Evolutionary conservation across 169 alveolate species (phyloP).

Genomic region (Toxoplasma gondii): DNA sequence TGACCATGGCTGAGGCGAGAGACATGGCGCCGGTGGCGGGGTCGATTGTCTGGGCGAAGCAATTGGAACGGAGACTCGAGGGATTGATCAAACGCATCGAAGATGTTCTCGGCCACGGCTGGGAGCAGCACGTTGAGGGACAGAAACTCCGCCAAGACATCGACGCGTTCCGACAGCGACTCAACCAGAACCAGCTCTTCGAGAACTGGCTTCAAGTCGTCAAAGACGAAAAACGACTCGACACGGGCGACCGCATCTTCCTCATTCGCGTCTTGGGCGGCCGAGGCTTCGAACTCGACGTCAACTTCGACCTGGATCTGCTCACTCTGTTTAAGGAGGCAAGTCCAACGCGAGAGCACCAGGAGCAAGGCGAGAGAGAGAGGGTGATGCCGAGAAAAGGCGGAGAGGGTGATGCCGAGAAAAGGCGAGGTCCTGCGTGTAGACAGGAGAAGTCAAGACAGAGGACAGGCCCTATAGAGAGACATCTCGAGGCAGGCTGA

Average conservation of each 20-base stretch:
- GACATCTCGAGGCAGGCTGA: no score
- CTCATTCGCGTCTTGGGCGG: slow-evolving; percentile 64
- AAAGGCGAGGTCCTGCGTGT: no score
- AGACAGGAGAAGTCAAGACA: no score
- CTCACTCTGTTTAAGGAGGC: slow-evolving; percentile 75
- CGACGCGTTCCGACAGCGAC: slow-evolving; percentile 89
- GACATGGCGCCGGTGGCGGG: slow-evolving; percentile 96
- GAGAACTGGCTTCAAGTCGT: slow-evolving; percentile 87
- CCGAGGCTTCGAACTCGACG: slow-evolving; percentile 73
- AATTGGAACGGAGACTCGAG: slow-evolving; percentile 86
- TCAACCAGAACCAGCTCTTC: slow-evolving; percentile 77
- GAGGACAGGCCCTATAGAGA: no score
- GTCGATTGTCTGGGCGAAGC: slow-evolving; percentile 94
- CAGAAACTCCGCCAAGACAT: slow-evolving; percentile 91
- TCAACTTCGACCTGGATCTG: slow-evolving; percentile 79
- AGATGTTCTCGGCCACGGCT: slow-evolving; percentile 92
- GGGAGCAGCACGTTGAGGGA: slow-evolving; percentile 95
- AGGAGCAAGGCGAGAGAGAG: neutral
- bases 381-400: neutral
- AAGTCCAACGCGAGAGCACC: neutral
- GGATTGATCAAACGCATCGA: slow-evolving; percentile 83
- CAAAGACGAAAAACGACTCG: slow-evolving; percentile 76
- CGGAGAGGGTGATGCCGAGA: no score
- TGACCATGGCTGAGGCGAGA: slow-evolving; percentile 87
- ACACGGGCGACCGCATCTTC: slow-evolving; percentile 67